Conservation (phyloP, 2,329 filamentous ascomycete species). For the Neoarthrinium moseri region DNA sequence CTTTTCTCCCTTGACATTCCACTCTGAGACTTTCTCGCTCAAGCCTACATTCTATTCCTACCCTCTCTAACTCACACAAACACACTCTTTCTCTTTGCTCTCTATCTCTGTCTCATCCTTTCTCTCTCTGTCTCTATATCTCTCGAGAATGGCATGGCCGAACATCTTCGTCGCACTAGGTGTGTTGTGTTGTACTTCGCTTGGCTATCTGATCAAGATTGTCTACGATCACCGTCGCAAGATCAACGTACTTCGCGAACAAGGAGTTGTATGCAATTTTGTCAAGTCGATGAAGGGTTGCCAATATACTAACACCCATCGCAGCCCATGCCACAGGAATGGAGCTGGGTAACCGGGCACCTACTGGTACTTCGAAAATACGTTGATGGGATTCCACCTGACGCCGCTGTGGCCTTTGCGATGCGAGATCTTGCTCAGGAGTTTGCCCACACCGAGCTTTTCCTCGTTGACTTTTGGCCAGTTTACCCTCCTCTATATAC, state of each 20-base stretch:
- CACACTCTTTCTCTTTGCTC: no score
- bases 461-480: constrained; percentile 14
- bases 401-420: constrained; percentile 13
- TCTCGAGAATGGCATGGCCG: constrained; percentile 3
- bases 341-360: constrained; percentile 13
- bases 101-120: no score
- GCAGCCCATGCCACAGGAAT: constrained; percentile 15
- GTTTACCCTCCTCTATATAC: constrained; percentile 13
- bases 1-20: no score
- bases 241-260: constrained; percentile 11
- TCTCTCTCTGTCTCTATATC: no score
- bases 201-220: constrained; percentile 1
- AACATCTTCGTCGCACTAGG: neutral
- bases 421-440: constrained; percentile 13
- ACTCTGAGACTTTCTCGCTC: no score
- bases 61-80: no score
- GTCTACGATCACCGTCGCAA: constrained; percentile 8
- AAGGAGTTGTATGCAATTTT: constrained; percentile 11
- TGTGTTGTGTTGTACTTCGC: constrained; percentile 1
- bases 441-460: constrained; percentile 12
- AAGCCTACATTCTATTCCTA: no score
- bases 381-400: constrained; percentile 11
- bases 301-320: neutral
- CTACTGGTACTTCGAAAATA: constrained; percentile 14
- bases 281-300: neutral